phyloP scores from a whole-genome alignment of 1,139 yeast genomes.

The Kodamaea ohmeri region DNA sequence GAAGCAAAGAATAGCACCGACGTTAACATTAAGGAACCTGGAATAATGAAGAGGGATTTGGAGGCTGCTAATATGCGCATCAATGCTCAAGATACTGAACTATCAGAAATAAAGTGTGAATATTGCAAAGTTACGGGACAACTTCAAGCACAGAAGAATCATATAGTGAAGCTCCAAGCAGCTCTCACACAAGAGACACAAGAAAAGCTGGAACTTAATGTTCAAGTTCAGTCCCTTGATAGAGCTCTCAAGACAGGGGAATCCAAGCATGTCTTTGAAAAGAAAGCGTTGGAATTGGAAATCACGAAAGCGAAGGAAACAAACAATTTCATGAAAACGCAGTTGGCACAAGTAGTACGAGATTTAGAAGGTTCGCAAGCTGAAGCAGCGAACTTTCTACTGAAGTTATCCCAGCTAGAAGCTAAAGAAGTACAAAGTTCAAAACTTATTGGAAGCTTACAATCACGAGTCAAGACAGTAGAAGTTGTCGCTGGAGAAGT shows the following conservation, averaged over 20 bases:
- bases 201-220: neutral
- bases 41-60: neutral
- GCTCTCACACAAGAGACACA: neutral
- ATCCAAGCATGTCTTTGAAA: neutral
- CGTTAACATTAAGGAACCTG: neutral
- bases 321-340: too few species aligned
- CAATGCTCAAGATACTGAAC: neutral
- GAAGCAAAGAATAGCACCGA: too few species aligned
- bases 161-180: neutral
- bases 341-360: neutral
- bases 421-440: neutral
- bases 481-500: neutral
- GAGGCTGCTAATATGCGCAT: neutral
- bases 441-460: neutral
- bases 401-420: neutral
- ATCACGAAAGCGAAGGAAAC: too few species aligned
- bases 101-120: neutral
- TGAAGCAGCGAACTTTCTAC: neutral
- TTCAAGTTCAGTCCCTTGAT: neutral
- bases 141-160: slow-evolving; percentile 1
- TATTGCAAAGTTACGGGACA: neutral
- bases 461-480: neutral
- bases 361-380: neutral
- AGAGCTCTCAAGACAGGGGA: neutral
- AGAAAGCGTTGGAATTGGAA: neutral